These are phyloP conservation scores for Zymoseptoria tritici DNA, from an alignment of 2,329 filamentous ascomycete species.

Conservation along the genomic window DNA sequence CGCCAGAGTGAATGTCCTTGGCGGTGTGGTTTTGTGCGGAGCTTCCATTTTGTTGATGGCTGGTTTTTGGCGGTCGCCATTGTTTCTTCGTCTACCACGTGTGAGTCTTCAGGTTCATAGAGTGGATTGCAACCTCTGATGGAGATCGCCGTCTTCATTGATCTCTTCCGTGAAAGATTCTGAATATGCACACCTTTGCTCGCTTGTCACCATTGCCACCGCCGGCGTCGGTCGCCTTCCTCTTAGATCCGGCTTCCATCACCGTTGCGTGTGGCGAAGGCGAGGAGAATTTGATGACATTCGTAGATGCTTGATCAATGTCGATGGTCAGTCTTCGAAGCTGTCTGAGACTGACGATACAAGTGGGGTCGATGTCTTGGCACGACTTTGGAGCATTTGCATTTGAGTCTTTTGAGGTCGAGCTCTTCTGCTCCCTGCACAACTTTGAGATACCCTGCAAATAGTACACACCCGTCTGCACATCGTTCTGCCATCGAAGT, in stretches of 20 bases:
- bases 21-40: constrained; percentile 16
- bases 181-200: constrained; percentile 29
- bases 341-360: neutral
- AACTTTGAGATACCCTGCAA: too few species aligned
- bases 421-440: too few species aligned
- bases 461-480: neutral
- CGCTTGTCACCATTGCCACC: constrained; percentile 29
- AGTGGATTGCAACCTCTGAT: too few species aligned
- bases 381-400: too few species aligned
- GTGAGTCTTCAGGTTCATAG: constrained; percentile 5
- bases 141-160: too few species aligned
- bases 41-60: constrained; percentile 20
- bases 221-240: constrained; percentile 31
- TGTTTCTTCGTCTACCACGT: constrained; percentile 35
- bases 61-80: constrained; percentile 35
- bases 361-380: too few species aligned
- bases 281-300: neutral
- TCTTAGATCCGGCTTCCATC: constrained; percentile 26
- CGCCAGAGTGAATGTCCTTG: constrained; percentile 53
- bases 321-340: neutral
- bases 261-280: neutral
- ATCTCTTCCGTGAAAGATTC: too few species aligned
- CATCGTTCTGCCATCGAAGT: neutral
- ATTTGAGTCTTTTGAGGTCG: too few species aligned
- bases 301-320: neutral